Base-by-base conservation (phyloP, 1,284 basidiomycete species). In the Singerocomus inundabilis region DNA sequence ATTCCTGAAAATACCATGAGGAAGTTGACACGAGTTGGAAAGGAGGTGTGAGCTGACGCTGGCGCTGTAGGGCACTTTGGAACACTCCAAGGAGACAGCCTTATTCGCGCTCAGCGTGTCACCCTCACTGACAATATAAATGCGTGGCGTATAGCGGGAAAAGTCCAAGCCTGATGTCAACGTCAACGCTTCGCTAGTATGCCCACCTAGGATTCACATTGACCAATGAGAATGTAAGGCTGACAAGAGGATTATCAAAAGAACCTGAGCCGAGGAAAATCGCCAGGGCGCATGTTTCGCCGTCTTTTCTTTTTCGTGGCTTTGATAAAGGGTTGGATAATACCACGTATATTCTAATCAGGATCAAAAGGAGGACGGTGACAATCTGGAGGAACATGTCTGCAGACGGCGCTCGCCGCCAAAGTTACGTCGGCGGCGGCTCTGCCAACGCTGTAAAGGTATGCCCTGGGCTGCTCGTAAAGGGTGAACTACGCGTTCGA, bases 111-210 rank as follows among this genome's bases (percentile, higher is more conserved):
- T 95, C 56, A 98, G 78, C 24, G 67, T 62, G 69, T 99, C 96
- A 1, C 89, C 93, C 48, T 88, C 77, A 54, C 89, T 88, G 59
- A 93, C 73, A 49, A 98, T 79, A 65, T 98, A 99, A 28, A 78
- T 82, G 44, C 96, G 77, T 12, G 82, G 85, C 1, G 73, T 73
- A 69, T 96, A 98, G 40, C 88, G 82, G 15, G 74, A 62, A 49
- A 87, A 85, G 63, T 96, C 85, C 34, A 99, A 71, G 6, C 85
- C 73, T 3, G 85, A 85, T n/a, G 91, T 58, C 16, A 99, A 76
- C 26, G 79, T 74, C 45, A 96, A 70, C 53, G 90, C 87, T 75
- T 99, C 97, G 55, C 82, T 85, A 6, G 95, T 98, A 70, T 99
- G 97, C 0, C 97, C 97, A 28, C 97, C 96, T 95, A 46, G 39